Evolutionary conservation across 768 basidiomycete species (phyloP).

Genomic region (Scleroderma bovista): DNA sequence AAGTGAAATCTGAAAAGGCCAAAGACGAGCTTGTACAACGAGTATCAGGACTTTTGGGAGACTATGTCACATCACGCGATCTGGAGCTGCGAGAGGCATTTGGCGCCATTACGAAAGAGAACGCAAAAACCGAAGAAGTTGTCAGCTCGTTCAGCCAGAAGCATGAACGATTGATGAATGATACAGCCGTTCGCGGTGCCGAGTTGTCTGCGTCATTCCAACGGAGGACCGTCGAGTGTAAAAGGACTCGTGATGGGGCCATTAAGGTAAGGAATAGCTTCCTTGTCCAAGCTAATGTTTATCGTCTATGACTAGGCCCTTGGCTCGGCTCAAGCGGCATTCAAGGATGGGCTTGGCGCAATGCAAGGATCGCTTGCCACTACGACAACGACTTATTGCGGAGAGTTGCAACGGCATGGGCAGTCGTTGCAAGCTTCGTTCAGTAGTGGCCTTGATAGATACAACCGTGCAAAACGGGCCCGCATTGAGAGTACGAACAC

Average conservation of each 20-base stretch:
- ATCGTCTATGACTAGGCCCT: conserved; percentile 33
- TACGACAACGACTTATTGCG: conserved; percentile 47
- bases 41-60: conserved; percentile 65
- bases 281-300: conserved; percentile 1
- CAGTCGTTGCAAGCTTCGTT: conserved; percentile 40
- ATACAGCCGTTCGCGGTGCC: conserved; percentile 36
- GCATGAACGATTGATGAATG: conserved; percentile 43
- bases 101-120: conserved; percentile 46
- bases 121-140: conserved; percentile 48
- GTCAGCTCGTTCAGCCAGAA: conserved; percentile 43
- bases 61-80: conserved; percentile 66
- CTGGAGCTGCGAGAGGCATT: conserved; percentile 56
- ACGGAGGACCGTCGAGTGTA: conserved; percentile 44
- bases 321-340: conserved; percentile 31
- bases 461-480: conserved; percentile 59
- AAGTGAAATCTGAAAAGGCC: conserved; percentile 56
- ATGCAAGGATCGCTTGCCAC: conserved; percentile 41
- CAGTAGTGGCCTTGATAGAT: conserved; percentile 54
- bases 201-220: conserved; percentile 39
- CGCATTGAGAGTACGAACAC: conserved; percentile 54
- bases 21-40: conserved; percentile 73
- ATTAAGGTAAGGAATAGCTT: conserved; percentile 42
- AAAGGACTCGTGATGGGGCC: conserved; percentile 51
- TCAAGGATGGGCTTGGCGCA: conserved; percentile 39
- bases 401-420: conserved; percentile 45